Evolutionary conservation across 2,329 filamentous ascomycete species (phyloP).

Genomic region (Phialophora macrospora): DNA sequence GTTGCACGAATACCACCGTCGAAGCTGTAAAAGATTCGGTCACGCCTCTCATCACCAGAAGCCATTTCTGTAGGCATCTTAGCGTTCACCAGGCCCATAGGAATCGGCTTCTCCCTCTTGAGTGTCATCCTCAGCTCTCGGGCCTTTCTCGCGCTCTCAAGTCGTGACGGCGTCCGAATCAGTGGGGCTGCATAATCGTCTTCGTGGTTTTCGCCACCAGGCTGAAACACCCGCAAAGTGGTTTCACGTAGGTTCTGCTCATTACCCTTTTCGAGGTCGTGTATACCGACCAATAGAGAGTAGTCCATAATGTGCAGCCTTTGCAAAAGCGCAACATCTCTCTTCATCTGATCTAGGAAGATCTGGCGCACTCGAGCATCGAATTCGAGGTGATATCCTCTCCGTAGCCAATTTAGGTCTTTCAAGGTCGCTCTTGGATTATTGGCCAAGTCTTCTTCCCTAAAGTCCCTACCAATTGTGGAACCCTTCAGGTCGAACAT

Average conservation of each 20-base stretch:
- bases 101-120: constrained; percentile 89
- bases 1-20: constrained; percentile 93
- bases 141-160: constrained; percentile 89
- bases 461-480: constrained; percentile 89
- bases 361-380: constrained; percentile 84
- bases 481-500: constrained; percentile 98
- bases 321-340: constrained; percentile 85
- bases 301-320: constrained; percentile 98
- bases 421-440: constrained; percentile 94
- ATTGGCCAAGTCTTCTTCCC: constrained; percentile 80
- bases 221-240: constrained; percentile 91
- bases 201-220: constrained; percentile 72
- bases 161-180: constrained; percentile 86
- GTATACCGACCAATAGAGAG: constrained; percentile 90
- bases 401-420: constrained; percentile 92
- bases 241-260: constrained; percentile 91
- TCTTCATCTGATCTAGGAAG: constrained; percentile 86
- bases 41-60: constrained; percentile 66
- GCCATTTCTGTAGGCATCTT: constrained; percentile 91
- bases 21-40: constrained; percentile 88
- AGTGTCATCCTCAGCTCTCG: constrained; percentile 90
- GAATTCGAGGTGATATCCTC: constrained; percentile 83
- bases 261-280: constrained; percentile 87
- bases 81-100: constrained; percentile 79
- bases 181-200: constrained; percentile 62